Conservation (phyloP, 768 basidiomycete genomes). For the Pholiota conissans region DNA sequence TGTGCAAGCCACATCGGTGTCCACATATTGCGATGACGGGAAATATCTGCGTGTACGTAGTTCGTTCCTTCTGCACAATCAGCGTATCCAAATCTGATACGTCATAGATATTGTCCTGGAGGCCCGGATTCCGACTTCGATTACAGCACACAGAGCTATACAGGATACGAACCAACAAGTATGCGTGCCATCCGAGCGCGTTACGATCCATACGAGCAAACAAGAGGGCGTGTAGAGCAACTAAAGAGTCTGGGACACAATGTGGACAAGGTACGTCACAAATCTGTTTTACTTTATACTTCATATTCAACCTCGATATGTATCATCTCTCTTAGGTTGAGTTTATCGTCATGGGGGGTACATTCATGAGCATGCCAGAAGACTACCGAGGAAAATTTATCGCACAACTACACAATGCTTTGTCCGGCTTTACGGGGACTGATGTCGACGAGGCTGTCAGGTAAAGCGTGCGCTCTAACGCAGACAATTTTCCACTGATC, state of each 20-base stretch:
- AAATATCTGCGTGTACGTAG: conserved; percentile 93
- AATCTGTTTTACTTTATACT: neutral
- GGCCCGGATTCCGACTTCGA: conserved; percentile 99
- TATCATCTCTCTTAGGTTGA: conserved; percentile 55
- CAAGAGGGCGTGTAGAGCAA: conserved; percentile 92
- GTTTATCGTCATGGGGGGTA: conserved; percentile 97
- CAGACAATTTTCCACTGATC: neutral
- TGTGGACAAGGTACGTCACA: conserved; percentile 86
- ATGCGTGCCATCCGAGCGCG: conserved; percentile 99
- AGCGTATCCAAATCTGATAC: too few relatives aligned
- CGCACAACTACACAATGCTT: conserved; percentile 94
- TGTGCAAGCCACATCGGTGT: conserved; percentile 99
- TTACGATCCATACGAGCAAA: conserved; percentile 96
- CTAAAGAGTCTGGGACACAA: conserved; percentile 93
- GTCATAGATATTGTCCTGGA: conserved; percentile 96
- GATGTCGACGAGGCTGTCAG: conserved; percentile 96
- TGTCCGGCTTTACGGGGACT: conserved; percentile 91
- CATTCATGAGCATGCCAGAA: conserved; percentile 99
- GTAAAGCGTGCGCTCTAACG: conserved; percentile 31
- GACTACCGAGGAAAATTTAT: conserved; percentile 93
- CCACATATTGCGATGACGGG: conserved; percentile 99
- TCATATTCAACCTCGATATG: neutral
- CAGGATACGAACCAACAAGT: conserved; percentile 94
- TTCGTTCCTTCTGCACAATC: neutral
- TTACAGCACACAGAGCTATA: conserved; percentile 97